Evolutionary conservation across 2,329 filamentous ascomycete genomes (phyloP), one percentile per base, ranked within the genome.

Genomic region (Didymella glomerata): DNA sequence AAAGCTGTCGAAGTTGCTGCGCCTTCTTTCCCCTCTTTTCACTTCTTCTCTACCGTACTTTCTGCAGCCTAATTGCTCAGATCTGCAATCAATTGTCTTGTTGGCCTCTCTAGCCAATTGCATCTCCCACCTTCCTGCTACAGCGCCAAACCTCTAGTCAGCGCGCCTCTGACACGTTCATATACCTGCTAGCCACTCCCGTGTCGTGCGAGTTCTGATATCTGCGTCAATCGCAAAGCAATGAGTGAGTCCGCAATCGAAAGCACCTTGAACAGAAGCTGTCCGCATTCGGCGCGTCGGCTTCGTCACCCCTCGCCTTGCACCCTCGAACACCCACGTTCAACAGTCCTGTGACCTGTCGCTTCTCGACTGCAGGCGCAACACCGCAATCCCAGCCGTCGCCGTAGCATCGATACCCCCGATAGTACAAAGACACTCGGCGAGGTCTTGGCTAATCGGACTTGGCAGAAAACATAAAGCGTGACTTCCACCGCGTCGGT

Each of bases 401-500:
- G 6, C 8, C 27, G 5, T 28, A 28, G 27, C 27, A 28, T 25
- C 24, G 24, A 25, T 10, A 28, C 8, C 5, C 8, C 48, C 47
- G 47, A 60, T 48, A 47, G 40, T 36, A 48, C 51, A 51, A 49
- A 51, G n/a, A n/a, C 5, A 55, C 57, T 60, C 57, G 57, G 57
- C 57, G 24, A 22, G 24, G 22, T 49, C 57, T 56, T 71, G 65
- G 68, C 72, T 74, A 70, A 74, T 59, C 60, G 62, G 67, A 51
- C 66, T 57, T 62, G 57, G 54, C 57, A 70, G 73, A 70, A 69
- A 68, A 67, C 64, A 73, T 76, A 67, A 77, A 66, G 64, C 57
- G 67, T 48, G 61, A 75, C 47, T 77, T 77, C 63, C 56, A 75
- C 57, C 70, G 67, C 46, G 34, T 67, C 51, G 74, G 64, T 54